phyloP scores from a whole-genome alignment of 305 asterid genomes.

The Fraxinus velutina region DNA sequence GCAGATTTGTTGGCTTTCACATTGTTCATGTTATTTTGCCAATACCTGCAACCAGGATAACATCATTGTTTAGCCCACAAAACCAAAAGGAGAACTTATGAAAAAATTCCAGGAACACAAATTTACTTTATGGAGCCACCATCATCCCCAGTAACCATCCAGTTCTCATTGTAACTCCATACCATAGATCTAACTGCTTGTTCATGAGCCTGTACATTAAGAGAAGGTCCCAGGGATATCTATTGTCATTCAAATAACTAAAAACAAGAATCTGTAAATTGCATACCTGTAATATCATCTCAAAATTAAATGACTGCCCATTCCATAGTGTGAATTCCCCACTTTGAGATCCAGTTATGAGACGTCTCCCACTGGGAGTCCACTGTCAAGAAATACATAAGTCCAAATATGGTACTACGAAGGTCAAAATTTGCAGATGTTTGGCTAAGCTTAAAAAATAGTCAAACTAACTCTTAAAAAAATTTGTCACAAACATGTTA shows the following conservation, averaged over 20 bases:
- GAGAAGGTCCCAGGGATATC: conserved; percentile 17
- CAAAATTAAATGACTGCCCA: conserved; percentile 95
- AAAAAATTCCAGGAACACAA: conserved; percentile 15
- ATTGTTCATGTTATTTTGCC: conserved; percentile 97
- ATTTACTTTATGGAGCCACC: conserved; percentile 90
- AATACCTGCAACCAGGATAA: conserved; percentile 65
- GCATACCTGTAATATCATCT: conserved; percentile 93
- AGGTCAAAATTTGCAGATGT: background rate
- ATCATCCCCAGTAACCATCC: conserved; percentile 99
- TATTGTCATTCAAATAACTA: conserved; percentile 14
- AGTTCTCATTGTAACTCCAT: conserved; percentile 97
- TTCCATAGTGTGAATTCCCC: conserved; percentile 99
- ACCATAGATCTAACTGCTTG: conserved; percentile 98
- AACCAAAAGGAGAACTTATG: conserved; percentile 6
- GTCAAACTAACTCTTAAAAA: background rate
- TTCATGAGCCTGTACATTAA: conserved; percentile 81
- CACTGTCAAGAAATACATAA: conserved; percentile 52
- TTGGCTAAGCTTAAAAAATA: background rate
- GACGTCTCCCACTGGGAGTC: conserved; percentile 99
- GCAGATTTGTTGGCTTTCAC: conserved; percentile 95
- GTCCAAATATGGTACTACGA: conserved; percentile 25
- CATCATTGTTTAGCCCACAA: conserved; percentile 22
- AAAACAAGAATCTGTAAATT: conserved; percentile 17
- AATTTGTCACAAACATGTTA: background rate
- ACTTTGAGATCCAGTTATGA: conserved; percentile 95